Percentiles rank a stretch among this genome's conserved stretches.
These are phyloP conservation scores for Fusarium sp. DNA, from an alignment of 2,329 filamentous ascomycete species.

Conservation along the genomic window DNA sequence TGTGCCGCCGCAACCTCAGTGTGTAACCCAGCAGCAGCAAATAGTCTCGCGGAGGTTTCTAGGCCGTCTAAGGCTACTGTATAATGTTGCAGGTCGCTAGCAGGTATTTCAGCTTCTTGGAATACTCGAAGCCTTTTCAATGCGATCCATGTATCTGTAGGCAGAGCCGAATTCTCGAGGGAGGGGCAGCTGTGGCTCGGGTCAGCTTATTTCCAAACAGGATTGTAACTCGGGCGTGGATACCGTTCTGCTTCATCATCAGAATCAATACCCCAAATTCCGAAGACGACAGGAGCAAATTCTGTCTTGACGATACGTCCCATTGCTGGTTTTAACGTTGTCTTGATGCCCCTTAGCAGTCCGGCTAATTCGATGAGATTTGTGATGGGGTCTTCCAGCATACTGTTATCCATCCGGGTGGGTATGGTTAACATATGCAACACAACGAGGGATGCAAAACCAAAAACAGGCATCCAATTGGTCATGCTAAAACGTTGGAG, in stretches of 20 bases:
- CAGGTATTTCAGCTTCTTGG: slow-evolving; percentile 38
- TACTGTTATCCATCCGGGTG: slow-evolving; percentile 24
- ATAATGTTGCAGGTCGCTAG: slow-evolving; percentile 37
- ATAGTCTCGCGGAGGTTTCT: slow-evolving; percentile 31
- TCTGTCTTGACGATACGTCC: slow-evolving; percentile 38
- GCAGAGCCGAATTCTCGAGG: slow-evolving; percentile 38
- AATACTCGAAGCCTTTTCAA: slow-evolving; percentile 40
- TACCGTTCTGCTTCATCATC: slow-evolving; percentile 24
- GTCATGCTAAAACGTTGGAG: slow-evolving; percentile 34
- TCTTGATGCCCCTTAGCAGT: slow-evolving; percentile 41
- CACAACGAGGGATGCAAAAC: slow-evolving; percentile 57
- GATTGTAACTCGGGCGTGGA: not conserved
- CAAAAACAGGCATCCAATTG: slow-evolving; percentile 52
- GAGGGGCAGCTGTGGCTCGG: slow-evolving; percentile 16
- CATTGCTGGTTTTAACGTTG: slow-evolving; percentile 36
- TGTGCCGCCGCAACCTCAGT: slow-evolving; percentile 40
- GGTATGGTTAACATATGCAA: slow-evolving; percentile 46
- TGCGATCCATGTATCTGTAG: slow-evolving; percentile 40
- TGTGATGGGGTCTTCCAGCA: slow-evolving; percentile 37
- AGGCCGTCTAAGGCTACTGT: slow-evolving; percentile 32
- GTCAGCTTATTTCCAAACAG: not conserved
- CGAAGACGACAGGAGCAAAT: slow-evolving; percentile 43
- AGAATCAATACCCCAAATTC: slow-evolving; percentile 31
- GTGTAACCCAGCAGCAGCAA: slow-evolving; percentile 42
- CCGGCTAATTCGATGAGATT: slow-evolving; percentile 40